These are phyloP conservation scores for Trametes cingulata DNA, from an alignment of 768 basidiomycete species.

Conservation along the genomic window DNA sequence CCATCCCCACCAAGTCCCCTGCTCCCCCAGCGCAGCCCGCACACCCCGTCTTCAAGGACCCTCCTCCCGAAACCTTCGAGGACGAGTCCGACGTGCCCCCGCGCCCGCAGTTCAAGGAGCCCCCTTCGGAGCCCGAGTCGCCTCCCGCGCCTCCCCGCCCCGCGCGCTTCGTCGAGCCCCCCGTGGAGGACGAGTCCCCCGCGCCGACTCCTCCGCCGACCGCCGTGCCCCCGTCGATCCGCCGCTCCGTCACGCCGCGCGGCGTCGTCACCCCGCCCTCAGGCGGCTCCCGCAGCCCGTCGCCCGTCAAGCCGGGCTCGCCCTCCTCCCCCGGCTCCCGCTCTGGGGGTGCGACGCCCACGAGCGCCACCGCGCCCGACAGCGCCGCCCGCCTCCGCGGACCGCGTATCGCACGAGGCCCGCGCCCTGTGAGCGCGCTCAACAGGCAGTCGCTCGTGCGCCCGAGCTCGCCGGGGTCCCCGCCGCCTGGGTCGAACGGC, in stretches of 20 bases:
- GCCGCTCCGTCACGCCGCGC: constrained; percentile 32
- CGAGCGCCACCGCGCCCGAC: constrained; percentile 33
- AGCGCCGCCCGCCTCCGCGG: constrained; percentile 42
- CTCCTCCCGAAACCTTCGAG: constrained; percentile 50
- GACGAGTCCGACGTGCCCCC: constrained; percentile 49
- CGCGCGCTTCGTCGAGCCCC: constrained; percentile 44
- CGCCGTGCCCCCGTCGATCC: constrained; percentile 9
- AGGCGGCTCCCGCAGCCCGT: constrained; percentile 30
- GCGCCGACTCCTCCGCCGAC: constrained; percentile 27
- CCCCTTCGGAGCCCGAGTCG: constrained; percentile 27
- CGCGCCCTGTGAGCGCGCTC: constrained; percentile 54
- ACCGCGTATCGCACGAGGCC: constrained; percentile 49
- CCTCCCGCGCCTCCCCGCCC: constrained; percentile 17
- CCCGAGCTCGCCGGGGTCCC: constrained; percentile 19
- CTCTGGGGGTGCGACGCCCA: constrained; percentile 31
- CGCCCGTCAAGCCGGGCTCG: constrained; percentile 38
- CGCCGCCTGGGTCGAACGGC: constrained; percentile 9
- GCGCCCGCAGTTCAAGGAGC: constrained; percentile 43
- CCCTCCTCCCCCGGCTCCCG: constrained; percentile 34
- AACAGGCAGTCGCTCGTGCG: constrained; percentile 46
- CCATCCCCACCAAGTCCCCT: constrained; percentile 8
- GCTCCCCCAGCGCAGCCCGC: constrained; percentile 20
- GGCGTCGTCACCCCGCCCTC: constrained; percentile 39
- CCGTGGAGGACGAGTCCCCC: constrained; percentile 49
- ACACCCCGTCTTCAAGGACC: constrained; percentile 60